Conservation (phyloP, 371 early-diverging fungal species). For the Mucor saturninus region DNA sequence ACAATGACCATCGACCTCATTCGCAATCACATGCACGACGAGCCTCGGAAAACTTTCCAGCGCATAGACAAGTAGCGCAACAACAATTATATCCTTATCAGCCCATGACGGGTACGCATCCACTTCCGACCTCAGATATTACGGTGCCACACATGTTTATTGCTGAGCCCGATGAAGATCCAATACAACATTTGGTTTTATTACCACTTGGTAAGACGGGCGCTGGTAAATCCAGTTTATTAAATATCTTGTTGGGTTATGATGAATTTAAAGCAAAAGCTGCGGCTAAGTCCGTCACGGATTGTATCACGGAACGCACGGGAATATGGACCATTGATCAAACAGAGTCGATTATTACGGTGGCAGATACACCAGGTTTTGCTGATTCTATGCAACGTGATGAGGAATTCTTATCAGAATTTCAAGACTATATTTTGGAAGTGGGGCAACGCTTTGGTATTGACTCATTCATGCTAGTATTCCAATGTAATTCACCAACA, state of each 20-base stretch:
- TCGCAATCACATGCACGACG: neutral
- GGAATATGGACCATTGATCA: conserved; percentile 52
- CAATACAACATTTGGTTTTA: conserved; percentile 28
- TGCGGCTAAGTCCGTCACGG: conserved; percentile 53
- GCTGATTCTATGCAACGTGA: conserved; percentile 57
- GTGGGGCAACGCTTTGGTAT: conserved; percentile 52
- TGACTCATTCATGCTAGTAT: conserved; percentile 55
- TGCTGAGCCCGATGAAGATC: conserved; percentile 25
- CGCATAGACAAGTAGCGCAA: neutral
- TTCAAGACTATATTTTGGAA: conserved; percentile 52
- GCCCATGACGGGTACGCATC: conserved; percentile 8
- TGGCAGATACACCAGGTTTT: conserved; percentile 60
- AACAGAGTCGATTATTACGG: conserved; percentile 46
- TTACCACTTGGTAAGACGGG: conserved; percentile 32
- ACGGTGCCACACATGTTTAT: conserved; percentile 12
- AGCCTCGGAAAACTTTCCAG: neutral
- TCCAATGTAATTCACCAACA: conserved; percentile 43
- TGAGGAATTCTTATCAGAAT: conserved; percentile 39
- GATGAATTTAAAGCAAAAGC: conserved; percentile 53
- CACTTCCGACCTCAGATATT: neutral
- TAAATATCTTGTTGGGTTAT: conserved; percentile 55
- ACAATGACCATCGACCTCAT: neutral
- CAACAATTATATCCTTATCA: conserved; percentile 23
- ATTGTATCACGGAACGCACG: conserved; percentile 53
- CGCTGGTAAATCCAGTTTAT: conserved; percentile 54